phyloP scores from a whole-genome alignment of 1,139 yeast species.

The Candida sanyaensis region DNA sequence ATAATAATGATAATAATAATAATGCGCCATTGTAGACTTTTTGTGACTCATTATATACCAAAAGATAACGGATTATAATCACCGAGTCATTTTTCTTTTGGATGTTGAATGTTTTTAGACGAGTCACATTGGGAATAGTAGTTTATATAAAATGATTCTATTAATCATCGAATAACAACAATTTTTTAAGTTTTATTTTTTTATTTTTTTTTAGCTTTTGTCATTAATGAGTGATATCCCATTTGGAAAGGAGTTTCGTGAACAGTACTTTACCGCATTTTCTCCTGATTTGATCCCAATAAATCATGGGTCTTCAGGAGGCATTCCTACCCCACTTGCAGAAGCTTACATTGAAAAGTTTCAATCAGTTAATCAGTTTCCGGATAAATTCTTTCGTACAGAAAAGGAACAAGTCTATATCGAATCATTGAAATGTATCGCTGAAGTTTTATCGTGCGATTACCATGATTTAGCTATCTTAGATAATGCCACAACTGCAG shows the following conservation, averaged over 20 bases:
- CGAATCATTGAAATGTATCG: constrained; percentile 33
- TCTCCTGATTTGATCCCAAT: background rate
- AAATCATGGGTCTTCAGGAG: background rate
- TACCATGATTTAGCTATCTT: constrained; percentile 48
- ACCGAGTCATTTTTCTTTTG: no score
- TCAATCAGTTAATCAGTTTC: background rate
- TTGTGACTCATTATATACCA: no score
- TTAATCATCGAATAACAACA: no score
- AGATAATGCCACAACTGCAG: constrained; percentile 64
- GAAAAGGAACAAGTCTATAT: constrained; percentile 24
- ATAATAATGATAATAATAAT: no score
- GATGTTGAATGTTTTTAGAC: no score
- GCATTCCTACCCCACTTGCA: background rate
- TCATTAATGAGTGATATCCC: background rate
- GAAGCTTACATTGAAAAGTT: background rate
- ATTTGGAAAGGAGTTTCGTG: constrained; percentile 2
- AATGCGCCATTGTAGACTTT: no score
- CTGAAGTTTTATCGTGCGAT: constrained; percentile 45
- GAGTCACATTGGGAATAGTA: no score
- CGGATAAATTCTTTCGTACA: constrained; percentile 40
- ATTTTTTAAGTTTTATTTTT: no score
- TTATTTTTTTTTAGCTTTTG: no score
- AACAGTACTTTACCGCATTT: background rate
- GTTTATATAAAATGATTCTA: no score
- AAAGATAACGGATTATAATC: no score